Conservation (phyloP, 2,329 filamentous ascomycete genomes). For the Diaporthe amygdali region DNA sequence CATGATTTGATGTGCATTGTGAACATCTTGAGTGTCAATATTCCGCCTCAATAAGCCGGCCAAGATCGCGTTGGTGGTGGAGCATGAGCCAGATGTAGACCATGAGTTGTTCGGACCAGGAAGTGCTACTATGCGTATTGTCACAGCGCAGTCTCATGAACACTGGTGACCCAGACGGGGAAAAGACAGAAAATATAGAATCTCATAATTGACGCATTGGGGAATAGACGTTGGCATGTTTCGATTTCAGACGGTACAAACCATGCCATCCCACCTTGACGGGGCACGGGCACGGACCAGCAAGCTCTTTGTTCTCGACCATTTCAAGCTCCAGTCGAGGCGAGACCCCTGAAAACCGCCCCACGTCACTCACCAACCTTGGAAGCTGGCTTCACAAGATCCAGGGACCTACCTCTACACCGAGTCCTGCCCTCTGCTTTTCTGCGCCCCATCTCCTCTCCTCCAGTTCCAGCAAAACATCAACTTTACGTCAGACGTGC, state of each 20-base stretch:
- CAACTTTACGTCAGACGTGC: background rate
- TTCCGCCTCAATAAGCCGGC: background rate
- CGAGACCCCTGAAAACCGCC: slow-evolving; percentile 13
- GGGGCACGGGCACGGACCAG: slow-evolving; percentile 8
- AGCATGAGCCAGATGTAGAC: background rate
- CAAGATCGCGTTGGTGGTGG: background rate
- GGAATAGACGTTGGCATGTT: background rate
- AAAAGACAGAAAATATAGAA: background rate
- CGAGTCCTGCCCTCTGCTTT: background rate
- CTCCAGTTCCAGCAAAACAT: background rate
- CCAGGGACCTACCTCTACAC: slow-evolving; percentile 6
- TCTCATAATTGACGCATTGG: background rate
- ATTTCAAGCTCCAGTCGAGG: background rate
- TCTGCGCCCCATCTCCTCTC: background rate
- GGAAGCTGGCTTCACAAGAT: slow-evolving; percentile 13
- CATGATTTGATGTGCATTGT: background rate
- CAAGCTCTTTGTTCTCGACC: slow-evolving; percentile 15
- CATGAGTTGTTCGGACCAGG: background rate
- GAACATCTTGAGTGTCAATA: background rate
- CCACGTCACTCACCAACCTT: slow-evolving; percentile 19
- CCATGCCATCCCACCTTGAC: background rate
- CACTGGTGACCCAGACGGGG: background rate
- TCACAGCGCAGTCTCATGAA: background rate
- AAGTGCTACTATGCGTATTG: background rate
- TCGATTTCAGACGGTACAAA: background rate